Evolutionary conservation across 441 rosid genomes (phyloP), one percentile per base, ranked within the genome.

Genomic region (Dalechampia spathulata): DNA sequence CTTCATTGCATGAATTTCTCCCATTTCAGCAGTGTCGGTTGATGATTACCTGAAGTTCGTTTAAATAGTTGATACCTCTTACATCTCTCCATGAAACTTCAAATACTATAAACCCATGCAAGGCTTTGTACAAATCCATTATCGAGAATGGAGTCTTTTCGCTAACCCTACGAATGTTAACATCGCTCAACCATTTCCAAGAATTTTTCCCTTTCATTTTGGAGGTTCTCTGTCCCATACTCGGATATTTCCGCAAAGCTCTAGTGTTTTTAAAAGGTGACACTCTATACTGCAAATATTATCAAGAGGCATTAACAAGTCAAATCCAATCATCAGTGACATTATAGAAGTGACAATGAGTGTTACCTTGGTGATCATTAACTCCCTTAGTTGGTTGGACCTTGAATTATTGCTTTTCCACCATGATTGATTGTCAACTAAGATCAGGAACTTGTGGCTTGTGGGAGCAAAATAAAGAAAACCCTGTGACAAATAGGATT

Each of bases 371-470:
- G 55, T 20, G 26, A 51, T 34, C 55, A 51, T 20, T 1, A 51
- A 51, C 40, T 51, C 55, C 27, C 41, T 32, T 10, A 51, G 4
- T 38, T 23, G 20, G 0, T 51, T 51, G 32, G 55, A 17, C 19
- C 22, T 32, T 7, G 55, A 51, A 51, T 34, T 20, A 15, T 51
- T 34, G 26, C 26, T 51, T 20, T 11, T 19, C 55, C 55, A 20
- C 55, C 55, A 34, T 51, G 55, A 51, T 41, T 51, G 55, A 51
- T 51, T 51, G 55, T 51, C 55, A 32, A 51, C 55, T 26, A 51
- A 26, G 12, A 51, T 51, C 17, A 17, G 23, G 16, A 51, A 51
- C n/a, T 17, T 32, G 34, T 51, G 41, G 55, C 55, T 51, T 32
- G 5, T 51, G 23, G 55, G 55, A 32, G 41, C 55, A 51, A 51